Evolutionary conservation across 352 stramenopile genomes (phyloP).

Genomic region (Globisporangium acanthophoron): DNA sequence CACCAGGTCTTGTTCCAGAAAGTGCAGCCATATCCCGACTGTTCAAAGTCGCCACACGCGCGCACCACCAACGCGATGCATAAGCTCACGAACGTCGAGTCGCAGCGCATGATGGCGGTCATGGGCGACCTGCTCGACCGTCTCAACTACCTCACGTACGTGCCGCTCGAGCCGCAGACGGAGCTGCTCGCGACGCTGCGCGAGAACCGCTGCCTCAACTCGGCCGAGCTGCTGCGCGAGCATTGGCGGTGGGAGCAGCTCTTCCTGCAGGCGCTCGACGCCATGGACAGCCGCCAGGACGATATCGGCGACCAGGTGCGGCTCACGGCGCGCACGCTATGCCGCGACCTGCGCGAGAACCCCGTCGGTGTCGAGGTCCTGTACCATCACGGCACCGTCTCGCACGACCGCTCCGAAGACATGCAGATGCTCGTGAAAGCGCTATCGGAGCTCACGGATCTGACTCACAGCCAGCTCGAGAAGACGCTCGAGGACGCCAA

Average conservation of each 20-base stretch:
- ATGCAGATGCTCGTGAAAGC: constrained; percentile 70
- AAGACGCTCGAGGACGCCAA: constrained; percentile 85
- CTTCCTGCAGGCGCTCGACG: constrained; percentile 50
- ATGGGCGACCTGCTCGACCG: constrained; percentile 82
- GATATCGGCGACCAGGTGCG: constrained; percentile 81
- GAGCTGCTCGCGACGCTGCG: constrained; percentile 51
- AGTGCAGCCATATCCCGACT: not conserved
- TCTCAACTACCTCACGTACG: constrained; percentile 83
- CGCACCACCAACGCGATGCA: constrained; percentile 39
- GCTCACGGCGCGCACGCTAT: constrained; percentile 53
- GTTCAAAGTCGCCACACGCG: not conserved
- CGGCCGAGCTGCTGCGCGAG: constrained; percentile 54
- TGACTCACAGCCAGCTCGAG: constrained; percentile 68
- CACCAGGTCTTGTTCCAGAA: not conserved
- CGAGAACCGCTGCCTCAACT: constrained; percentile 55
- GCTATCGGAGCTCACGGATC: constrained; percentile 77
- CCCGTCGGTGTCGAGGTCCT: constrained; percentile 69
- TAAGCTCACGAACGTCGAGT: constrained; percentile 87
- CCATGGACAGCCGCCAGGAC: constrained; percentile 48
- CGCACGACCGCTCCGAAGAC: constrained; percentile 55
- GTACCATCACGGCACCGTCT: constrained; percentile 52
- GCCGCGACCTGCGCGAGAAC: constrained; percentile 68
- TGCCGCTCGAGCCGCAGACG: constrained; percentile 54
- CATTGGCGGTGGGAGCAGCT: constrained; percentile 82
- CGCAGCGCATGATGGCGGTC: constrained; percentile 83